Evolutionary conservation across 225 moss, liverwort and hornwort genomes (phyloP).

Genomic region (Climacium dendroides): DNA sequence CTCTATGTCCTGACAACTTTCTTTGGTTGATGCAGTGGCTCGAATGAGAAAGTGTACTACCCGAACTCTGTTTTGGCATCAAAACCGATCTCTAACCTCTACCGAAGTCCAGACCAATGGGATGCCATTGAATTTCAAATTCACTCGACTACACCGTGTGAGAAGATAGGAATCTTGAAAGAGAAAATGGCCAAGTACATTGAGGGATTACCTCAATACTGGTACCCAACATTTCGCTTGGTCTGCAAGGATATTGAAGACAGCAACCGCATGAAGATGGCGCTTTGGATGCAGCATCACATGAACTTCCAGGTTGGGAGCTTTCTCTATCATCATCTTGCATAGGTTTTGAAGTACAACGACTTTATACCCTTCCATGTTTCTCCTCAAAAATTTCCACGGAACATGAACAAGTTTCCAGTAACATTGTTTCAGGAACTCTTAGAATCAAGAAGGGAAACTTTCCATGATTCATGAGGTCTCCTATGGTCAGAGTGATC

Average conservation of each 20-base stretch:
- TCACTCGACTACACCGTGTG: conserved; percentile 70
- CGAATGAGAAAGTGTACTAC: conserved; percentile 95
- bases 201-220: conserved; percentile 88
- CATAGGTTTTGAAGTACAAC: neutral
- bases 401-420: neutral
- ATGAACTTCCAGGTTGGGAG: conserved; percentile 80
- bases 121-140: conserved; percentile 98
- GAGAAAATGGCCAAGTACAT: conserved; percentile 82
- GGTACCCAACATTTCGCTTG: conserved; percentile 94
- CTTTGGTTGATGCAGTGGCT: conserved; percentile 46
- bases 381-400: neutral
- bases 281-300: conserved; percentile 96
- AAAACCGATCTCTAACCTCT: conserved; percentile 83
- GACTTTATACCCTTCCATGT: neutral
- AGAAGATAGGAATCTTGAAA: conserved; percentile 72
- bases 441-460: neutral
- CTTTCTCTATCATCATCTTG: neutral
- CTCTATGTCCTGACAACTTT: neutral
- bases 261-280: conserved; percentile 95
- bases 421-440: neutral
- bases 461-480: neutral
- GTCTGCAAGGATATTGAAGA: conserved; percentile 98
- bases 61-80: conserved; percentile 90
- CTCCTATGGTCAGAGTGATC: neutral
- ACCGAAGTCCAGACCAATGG: conserved; percentile 97